These are phyloP conservation scores for Combretum micranthum DNA, from an alignment of 345 rosid genomes.

Conservation along the genomic window DNA sequence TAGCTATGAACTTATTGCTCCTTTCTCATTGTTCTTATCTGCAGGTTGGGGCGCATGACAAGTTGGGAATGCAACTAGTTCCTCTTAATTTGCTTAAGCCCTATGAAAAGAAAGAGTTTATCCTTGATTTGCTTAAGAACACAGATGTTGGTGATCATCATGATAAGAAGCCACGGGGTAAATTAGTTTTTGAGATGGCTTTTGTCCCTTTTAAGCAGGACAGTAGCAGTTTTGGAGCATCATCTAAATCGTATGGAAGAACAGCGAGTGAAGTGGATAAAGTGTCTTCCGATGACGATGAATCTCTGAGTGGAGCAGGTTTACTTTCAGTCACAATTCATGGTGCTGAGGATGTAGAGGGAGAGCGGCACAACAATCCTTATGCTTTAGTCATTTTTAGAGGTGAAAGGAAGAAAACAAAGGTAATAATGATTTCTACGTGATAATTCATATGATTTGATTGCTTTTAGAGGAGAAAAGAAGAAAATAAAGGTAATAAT, in stretches of 20 bases:
- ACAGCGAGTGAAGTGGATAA: constrained; percentile 9
- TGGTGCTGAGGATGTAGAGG: constrained; percentile 47
- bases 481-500: not conserved
- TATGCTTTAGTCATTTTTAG: constrained; percentile 32
- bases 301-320: constrained; percentile 18
- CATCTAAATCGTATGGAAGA: constrained; percentile 9
- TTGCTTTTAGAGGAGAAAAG: not conserved
- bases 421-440: constrained; percentile 17
- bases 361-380: constrained; percentile 38
- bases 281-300: constrained; percentile 3
- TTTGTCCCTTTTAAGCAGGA: constrained; percentile 43
- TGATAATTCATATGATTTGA: not conserved
- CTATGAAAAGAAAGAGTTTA: constrained; percentile 23
- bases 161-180: constrained; percentile 33
- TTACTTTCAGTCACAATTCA: constrained; percentile 31
- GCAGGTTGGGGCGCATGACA: constrained; percentile 50
- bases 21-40: not conserved
- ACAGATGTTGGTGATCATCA: constrained; percentile 24
- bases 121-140: constrained; percentile 34
- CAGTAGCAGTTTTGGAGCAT: constrained; percentile 12
- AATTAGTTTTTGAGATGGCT: constrained; percentile 33
- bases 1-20: no score
- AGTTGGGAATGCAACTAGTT: constrained; percentile 43
- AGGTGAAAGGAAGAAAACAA: constrained; percentile 50
- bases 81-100: constrained; percentile 26